Conservation (phyloP, 2,329 filamentous ascomycete genomes). For the Aotearoamyces nothofagi region DNA sequence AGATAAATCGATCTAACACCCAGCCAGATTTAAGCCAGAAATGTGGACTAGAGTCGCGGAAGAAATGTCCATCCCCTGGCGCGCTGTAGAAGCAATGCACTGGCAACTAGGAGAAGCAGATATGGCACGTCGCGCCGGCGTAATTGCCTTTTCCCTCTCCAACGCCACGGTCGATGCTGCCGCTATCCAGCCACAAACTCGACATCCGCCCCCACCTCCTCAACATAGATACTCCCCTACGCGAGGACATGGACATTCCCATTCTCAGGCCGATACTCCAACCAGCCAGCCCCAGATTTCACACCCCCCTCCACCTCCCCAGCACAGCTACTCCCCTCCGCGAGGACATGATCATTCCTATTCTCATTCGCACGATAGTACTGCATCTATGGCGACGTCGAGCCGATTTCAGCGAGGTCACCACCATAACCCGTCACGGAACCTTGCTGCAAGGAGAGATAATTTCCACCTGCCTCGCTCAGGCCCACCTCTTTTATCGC, state of each 20-base stretch:
- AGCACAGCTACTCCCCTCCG: neutral
- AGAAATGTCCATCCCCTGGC: slow-evolving; percentile 90
- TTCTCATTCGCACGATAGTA: no score
- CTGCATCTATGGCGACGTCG: neutral
- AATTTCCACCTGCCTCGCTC: no score
- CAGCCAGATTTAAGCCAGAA: slow-evolving; percentile 74
- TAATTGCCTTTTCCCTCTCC: slow-evolving; percentile 67
- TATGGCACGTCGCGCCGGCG: slow-evolving; percentile 85
- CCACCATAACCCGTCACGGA: slow-evolving; percentile 4
- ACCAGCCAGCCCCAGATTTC: neutral
- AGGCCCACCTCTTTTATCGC: neutral
- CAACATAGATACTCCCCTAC: slow-evolving; percentile 15
- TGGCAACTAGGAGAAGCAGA: slow-evolving; percentile 91
- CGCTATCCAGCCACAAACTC: no score
- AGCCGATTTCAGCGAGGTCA: neutral
- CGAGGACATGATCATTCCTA: slow-evolving; percentile 6
- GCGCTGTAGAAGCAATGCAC: slow-evolving; percentile 93
- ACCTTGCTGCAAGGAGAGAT: slow-evolving; percentile 18
- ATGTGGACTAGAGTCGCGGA: slow-evolving; percentile 94
- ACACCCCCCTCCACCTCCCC: neutral
- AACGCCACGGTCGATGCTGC: slow-evolving; percentile 32
- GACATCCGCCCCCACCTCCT: slow-evolving; percentile 31
- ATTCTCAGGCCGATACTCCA: neutral
- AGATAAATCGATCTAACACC: no score
- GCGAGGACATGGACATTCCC: slow-evolving; percentile 5